phyloP scores from a whole-genome alignment of 2,329 filamentous ascomycete species.

The Aureobasidium pullulans region DNA sequence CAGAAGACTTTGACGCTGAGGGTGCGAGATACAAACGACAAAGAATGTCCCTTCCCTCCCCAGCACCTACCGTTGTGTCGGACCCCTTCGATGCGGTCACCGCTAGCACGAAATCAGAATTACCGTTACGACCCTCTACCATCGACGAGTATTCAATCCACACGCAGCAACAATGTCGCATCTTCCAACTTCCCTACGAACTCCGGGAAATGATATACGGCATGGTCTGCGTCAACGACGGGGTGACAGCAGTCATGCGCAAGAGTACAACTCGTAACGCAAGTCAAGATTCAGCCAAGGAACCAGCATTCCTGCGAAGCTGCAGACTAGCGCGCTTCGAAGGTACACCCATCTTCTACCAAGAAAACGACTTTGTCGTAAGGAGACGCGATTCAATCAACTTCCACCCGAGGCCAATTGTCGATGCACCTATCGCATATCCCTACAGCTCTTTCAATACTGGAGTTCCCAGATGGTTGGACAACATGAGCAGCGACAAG shows the following conservation, averaged over 20 bases:
- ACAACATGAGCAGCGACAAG: constrained; percentile 9
- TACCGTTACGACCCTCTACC: constrained; percentile 20
- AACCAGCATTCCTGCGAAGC: constrained; percentile 8
- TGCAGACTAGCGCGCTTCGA: constrained; percentile 8
- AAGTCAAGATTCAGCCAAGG: constrained; percentile 10
- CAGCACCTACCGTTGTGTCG: neutral
- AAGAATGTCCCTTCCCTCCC: constrained; percentile 3
- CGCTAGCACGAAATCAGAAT: constrained; percentile 15
- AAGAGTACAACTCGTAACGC: constrained; percentile 1
- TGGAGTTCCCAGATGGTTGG: constrained; percentile 9
- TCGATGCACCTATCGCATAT: neutral
- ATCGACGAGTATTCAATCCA: constrained; percentile 6
- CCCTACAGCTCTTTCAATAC: constrained; percentile 5
- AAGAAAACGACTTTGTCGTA: constrained; percentile 11
- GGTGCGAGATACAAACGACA: constrained; percentile 9
- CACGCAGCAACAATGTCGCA: constrained; percentile 9
- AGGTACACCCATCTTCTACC: constrained; percentile 5
- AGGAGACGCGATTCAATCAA: constrained; percentile 10
- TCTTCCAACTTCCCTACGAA: constrained; percentile 13
- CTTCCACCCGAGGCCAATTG: constrained; percentile 7
- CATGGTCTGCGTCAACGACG: constrained; percentile 9
- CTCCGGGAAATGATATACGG: constrained; percentile 13
- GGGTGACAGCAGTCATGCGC: constrained; percentile 2
- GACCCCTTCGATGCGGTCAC: constrained; percentile 1
- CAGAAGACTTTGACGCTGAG: constrained; percentile 1